phyloP scores from a whole-genome alignment of 2,329 filamentous ascomycete genomes.

The Phaeosphaeriaceae sp. region DNA sequence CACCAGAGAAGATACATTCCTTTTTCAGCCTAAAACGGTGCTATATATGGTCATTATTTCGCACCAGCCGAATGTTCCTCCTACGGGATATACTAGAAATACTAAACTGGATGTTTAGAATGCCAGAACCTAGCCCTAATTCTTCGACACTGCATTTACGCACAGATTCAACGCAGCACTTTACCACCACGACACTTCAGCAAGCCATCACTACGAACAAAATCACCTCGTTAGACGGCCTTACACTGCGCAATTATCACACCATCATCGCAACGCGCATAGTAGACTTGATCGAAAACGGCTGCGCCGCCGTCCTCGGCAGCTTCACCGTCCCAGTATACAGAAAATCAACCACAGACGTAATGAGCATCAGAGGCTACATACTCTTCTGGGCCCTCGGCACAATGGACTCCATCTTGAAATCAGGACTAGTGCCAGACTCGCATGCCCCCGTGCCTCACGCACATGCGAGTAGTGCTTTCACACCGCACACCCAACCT shows the following conservation, averaged over 20 bases:
- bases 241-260: slow-evolving; percentile 22
- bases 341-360: slow-evolving; percentile 28
- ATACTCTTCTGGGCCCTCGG: slow-evolving; percentile 34
- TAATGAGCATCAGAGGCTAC: slow-evolving; percentile 38
- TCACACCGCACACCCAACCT: too few relatives aligned
- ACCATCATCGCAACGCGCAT: slow-evolving; percentile 26
- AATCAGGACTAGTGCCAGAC: slow-evolving; percentile 33
- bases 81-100: slow-evolving; percentile 39
- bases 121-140: slow-evolving; percentile 20
- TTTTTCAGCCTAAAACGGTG: slow-evolving; percentile 29
- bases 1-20: slow-evolving; percentile 34
- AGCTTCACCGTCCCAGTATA: slow-evolving; percentile 34
- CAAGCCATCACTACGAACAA: too few relatives aligned
- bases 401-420: slow-evolving; percentile 34
- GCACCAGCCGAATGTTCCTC: slow-evolving; percentile 35
- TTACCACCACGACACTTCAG: too few relatives aligned
- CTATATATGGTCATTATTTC: slow-evolving; percentile 40
- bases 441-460: slow-evolving; percentile 11
- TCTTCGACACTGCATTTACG: not conserved
- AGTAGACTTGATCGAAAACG: slow-evolving; percentile 30
- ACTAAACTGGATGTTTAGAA: slow-evolving; percentile 38
- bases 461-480: not conserved
- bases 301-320: slow-evolving; percentile 30
- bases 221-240: slow-evolving; percentile 24
- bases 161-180: too few relatives aligned